Conservation (phyloP, 345 rosid genomes). For the Hibiscus trionum region DNA sequence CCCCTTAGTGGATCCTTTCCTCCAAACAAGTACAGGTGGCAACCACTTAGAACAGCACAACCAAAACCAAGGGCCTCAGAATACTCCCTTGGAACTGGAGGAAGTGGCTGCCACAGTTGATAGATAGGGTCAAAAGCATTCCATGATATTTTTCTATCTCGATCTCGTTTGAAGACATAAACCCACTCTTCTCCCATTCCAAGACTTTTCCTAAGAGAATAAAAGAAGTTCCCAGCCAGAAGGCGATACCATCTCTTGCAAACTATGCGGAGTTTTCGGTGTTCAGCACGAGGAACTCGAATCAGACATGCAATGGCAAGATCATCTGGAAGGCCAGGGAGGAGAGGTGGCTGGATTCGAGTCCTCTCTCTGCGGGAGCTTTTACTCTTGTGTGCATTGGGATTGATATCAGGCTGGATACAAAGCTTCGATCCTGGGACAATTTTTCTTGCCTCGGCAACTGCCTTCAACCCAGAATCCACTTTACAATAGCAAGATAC, state of each 20-base stretch:
- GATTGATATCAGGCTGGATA: slow-evolving; percentile 90
- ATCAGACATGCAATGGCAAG: slow-evolving; percentile 86
- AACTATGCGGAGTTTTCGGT: slow-evolving; percentile 70
- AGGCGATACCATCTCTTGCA: slow-evolving; percentile 88
- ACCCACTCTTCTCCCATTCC: slow-evolving; percentile 96
- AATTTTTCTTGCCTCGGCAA: slow-evolving; percentile 89
- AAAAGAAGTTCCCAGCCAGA: slow-evolving; percentile 64
- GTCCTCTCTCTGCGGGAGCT: slow-evolving; percentile 67
- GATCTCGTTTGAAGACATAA: slow-evolving; percentile 83
- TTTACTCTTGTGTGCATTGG: slow-evolving; percentile 77
- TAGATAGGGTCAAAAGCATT: slow-evolving; percentile 74
- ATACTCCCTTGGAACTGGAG: slow-evolving; percentile 88
- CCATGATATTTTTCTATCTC: slow-evolving; percentile 91
- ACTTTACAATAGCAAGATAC: slow-evolving; percentile 93
- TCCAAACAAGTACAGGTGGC: slow-evolving; percentile 86
- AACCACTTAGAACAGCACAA: slow-evolving; percentile 89
- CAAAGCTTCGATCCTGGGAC: slow-evolving; percentile 95
- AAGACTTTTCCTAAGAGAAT: slow-evolving; percentile 65
- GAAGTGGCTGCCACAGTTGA: slow-evolving; percentile 92
- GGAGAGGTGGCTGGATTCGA: slow-evolving; percentile 69
- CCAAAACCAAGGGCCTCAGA: slow-evolving; percentile 94
- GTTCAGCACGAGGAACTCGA: slow-evolving; percentile 91
- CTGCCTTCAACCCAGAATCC: slow-evolving; percentile 81
- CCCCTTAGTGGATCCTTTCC: slow-evolving; percentile 92
- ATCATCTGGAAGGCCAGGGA: slow-evolving; percentile 95